These are phyloP conservation scores for Chlorella variabilis DNA, from an alignment of 163 green algal species.

Conservation along the genomic window DNA sequence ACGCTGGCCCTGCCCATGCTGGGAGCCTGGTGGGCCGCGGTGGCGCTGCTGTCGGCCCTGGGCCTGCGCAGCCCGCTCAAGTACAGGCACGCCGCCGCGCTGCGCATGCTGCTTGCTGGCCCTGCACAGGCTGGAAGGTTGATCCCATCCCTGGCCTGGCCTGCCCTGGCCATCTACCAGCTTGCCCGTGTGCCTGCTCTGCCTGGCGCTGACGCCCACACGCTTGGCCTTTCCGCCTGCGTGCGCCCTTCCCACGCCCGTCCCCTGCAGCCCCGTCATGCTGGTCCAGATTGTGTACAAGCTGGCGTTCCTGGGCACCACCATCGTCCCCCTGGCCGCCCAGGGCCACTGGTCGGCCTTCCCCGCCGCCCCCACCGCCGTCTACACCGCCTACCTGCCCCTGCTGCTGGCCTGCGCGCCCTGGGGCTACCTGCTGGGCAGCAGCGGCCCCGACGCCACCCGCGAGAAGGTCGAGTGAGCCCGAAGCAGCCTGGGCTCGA, in stretches of 20 bases:
- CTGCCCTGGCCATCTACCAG: too few relatives aligned
- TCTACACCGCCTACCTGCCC: background rate
- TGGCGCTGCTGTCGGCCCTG: background rate
- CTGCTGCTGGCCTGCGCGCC: slow-evolving; percentile 1
- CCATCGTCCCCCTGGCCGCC: background rate
- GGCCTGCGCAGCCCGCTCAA: slow-evolving; percentile 8
- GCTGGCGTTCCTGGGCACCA: background rate
- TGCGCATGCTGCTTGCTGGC: background rate
- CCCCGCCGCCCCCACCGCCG: background rate
- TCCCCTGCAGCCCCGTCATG: slow-evolving; percentile 1
- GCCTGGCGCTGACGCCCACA: too few relatives aligned
- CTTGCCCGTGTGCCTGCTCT: too few relatives aligned
- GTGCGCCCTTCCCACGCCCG: too few relatives aligned
- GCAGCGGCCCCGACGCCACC: background rate
- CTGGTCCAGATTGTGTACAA: slow-evolving; percentile 20
- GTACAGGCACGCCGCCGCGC: background rate
- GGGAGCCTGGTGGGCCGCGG: background rate
- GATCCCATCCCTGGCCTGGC: too few relatives aligned
- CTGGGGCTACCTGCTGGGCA: slow-evolving; percentile 17
- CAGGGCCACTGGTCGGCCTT: background rate
- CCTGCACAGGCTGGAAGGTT: too few relatives aligned
- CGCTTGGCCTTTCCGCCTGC: too few relatives aligned
- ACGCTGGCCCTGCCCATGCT: slow-evolving; percentile 5
- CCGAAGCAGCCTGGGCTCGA: background rate
- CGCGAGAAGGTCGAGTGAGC: background rate